phyloP scores from a whole-genome alignment of 2,329 filamentous ascomycete genomes.

The Monascus ruber region DNA sequence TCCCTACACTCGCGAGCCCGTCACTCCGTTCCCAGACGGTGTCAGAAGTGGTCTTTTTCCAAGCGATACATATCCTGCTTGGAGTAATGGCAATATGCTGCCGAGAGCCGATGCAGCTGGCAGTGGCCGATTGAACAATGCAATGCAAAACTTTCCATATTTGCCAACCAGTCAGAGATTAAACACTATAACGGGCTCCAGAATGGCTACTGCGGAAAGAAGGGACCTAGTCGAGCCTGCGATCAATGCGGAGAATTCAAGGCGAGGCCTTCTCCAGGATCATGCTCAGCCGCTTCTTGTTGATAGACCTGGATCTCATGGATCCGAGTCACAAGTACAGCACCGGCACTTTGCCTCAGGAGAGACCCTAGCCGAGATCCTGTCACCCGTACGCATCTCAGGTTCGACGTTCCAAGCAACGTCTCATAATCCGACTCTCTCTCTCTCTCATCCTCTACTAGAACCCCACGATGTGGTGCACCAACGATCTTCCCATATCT shows the following conservation, averaged over 20 bases:
- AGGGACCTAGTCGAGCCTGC: slow-evolving; percentile 10
- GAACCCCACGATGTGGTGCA: background rate
- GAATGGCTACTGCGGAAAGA: slow-evolving; percentile 8
- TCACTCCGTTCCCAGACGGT: slow-evolving; percentile 26
- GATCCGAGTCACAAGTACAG: background rate
- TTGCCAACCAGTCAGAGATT: slow-evolving; percentile 18
- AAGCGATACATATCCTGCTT: slow-evolving; percentile 9
- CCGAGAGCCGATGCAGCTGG: slow-evolving; percentile 11
- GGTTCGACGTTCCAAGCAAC: background rate
- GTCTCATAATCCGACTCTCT: background rate
- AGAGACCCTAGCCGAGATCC: background rate
- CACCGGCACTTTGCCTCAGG: background rate
- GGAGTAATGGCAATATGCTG: slow-evolving; percentile 4
- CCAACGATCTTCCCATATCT: slow-evolving; percentile 7
- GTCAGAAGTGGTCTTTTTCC: slow-evolving; percentile 24
- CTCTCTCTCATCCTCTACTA: background rate
- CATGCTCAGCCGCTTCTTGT: background rate
- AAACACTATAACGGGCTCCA: slow-evolving; percentile 13
- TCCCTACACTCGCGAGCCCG: slow-evolving; percentile 46
- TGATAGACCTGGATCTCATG: background rate
- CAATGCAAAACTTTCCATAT: slow-evolving; percentile 12
- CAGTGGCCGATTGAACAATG: slow-evolving; percentile 15
- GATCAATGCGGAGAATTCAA: background rate
- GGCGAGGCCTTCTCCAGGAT: too few relatives aligned
- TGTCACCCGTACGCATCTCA: background rate